A percentile compares a stretch with the other conserved stretches of the same genome.
Evolutionary conservation across 345 rosid genomes (phyloP).

Genomic region (Eucalyptus fibrosa): DNA sequence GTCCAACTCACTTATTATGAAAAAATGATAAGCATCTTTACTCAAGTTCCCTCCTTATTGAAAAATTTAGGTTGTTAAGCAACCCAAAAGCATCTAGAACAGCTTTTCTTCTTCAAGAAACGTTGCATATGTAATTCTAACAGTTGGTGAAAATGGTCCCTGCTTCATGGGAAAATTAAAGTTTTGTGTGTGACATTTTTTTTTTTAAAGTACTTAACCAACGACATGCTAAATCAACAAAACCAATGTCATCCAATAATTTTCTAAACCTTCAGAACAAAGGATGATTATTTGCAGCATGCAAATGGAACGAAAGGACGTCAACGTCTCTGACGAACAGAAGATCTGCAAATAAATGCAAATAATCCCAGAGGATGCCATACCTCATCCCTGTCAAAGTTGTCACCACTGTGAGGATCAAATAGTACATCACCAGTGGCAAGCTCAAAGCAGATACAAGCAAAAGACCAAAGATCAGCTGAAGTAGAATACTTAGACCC

Average conservation of each 20-base stretch:
- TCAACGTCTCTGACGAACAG: neutral
- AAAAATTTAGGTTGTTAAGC: neutral
- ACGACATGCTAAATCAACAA: neutral
- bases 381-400: slow-evolving; percentile 75
- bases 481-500: slow-evolving; percentile 78
- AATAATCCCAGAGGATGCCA: neutral
- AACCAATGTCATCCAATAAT: neutral
- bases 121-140: neutral
- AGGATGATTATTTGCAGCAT: neutral
- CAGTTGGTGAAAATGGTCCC: neutral
- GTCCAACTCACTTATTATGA: neutral
- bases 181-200: neutral
- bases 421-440: slow-evolving; percentile 69
- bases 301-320: neutral
- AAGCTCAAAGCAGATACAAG: slow-evolving; percentile 77
- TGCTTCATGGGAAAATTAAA: neutral
- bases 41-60: neutral
- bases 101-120: neutral
- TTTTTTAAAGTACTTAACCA: neutral
- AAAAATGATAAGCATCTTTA: neutral
- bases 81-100: neutral
- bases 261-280: neutral
- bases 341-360: neutral
- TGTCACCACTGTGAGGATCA: slow-evolving; percentile 69
- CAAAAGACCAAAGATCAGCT: slow-evolving; percentile 74